These are phyloP conservation scores for Pythium phragmitis DNA, from an alignment of 352 stramenopile genomes.

Conservation along the genomic window DNA sequence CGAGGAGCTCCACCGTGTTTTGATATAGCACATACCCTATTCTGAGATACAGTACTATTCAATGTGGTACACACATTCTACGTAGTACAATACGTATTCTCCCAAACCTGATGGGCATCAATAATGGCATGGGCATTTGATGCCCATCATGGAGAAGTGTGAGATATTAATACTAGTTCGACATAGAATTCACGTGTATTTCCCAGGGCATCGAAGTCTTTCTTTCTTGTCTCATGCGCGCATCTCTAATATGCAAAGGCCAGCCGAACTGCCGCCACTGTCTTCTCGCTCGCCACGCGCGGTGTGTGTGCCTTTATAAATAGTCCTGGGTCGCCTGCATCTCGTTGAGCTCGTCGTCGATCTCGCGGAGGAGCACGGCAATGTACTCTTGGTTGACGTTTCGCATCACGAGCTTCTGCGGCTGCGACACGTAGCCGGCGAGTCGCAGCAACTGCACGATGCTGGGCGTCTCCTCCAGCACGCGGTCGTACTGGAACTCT, in stretches of 20 bases:
- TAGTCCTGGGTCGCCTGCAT: conserved; percentile 35
- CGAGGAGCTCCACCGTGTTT: conserved; percentile 5
- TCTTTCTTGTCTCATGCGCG: too few species aligned
- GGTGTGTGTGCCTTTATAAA: conserved; percentile 20
- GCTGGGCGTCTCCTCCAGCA: conserved; percentile 66
- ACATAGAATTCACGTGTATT: too few species aligned
- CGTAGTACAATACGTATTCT: background rate
- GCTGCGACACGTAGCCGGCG: conserved; percentile 69
- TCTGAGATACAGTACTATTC: background rate
- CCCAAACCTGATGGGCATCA: background rate
- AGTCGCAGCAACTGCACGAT: conserved; percentile 78
- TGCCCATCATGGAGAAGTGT: too few species aligned
- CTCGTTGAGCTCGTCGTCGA: conserved; percentile 32
- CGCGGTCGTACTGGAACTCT: conserved; percentile 69
- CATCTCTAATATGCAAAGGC: too few species aligned
- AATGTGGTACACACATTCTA: background rate
- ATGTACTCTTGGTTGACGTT: conserved; percentile 70
- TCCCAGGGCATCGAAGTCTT: too few species aligned
- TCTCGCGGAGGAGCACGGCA: conserved; percentile 53
- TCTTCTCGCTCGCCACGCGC: background rate
- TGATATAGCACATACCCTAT: background rate
- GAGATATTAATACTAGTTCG: too few species aligned
- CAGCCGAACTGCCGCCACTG: background rate
- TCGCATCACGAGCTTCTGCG: conserved; percentile 72
- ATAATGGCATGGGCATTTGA: too few species aligned